Conservation (phyloP, 2,329 filamentous ascomycete species). For the Aspergillaceae sp. region DNA sequence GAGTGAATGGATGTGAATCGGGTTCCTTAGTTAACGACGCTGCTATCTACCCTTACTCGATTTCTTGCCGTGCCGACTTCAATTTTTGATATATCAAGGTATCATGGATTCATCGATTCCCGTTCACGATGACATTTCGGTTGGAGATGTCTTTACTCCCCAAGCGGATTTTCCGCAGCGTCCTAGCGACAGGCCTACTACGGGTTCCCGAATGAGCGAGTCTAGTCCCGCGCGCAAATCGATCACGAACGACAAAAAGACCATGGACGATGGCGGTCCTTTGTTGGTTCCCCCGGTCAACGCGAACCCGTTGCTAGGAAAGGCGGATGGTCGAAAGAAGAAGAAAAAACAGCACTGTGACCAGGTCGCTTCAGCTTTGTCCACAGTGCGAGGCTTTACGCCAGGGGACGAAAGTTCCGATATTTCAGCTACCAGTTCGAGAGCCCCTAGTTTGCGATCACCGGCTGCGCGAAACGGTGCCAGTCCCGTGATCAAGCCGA, state of each 20-base stretch:
- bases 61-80: too few species aligned
- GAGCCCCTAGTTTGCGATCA: slow-evolving; percentile 23
- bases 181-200: slow-evolving; percentile 12
- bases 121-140: slow-evolving; percentile 27
- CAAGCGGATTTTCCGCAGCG: slow-evolving; percentile 26
- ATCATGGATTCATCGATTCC: slow-evolving; percentile 16
- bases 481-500: slow-evolving; percentile 45
- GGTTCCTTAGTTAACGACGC: too few species aligned
- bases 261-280: slow-evolving; percentile 13
- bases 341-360: slow-evolving; percentile 33
- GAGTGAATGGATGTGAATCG: too few species aligned
- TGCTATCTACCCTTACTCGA: too few species aligned
- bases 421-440: slow-evolving; percentile 31
- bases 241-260: slow-evolving; percentile 6
- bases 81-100: background rate
- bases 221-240: slow-evolving; percentile 17
- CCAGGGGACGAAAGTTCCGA: slow-evolving; percentile 41
- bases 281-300: slow-evolving; percentile 24
- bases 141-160: slow-evolving; percentile 32
- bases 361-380: slow-evolving; percentile 24
- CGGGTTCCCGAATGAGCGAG: slow-evolving; percentile 21
- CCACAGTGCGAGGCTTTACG: slow-evolving; percentile 38
- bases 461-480: slow-evolving; percentile 22
- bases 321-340: slow-evolving; percentile 25
- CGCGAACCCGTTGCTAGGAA: slow-evolving; percentile 17